Base-by-base conservation (phyloP, 1,284 basidiomycete genomes). In the Exobasidium rhododendri region DNA sequence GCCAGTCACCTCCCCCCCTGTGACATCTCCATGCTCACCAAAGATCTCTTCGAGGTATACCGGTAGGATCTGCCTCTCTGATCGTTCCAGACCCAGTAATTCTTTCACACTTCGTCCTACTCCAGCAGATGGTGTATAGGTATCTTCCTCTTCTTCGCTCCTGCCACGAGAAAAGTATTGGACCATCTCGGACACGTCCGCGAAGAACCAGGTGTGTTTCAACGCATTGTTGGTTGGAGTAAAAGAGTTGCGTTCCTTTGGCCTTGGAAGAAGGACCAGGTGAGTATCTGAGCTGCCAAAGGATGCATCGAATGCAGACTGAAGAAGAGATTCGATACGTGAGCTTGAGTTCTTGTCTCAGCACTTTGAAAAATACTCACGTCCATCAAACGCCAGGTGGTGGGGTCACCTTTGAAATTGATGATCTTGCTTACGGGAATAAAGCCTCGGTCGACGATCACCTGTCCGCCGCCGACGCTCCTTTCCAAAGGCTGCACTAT, bases 141-240 rank as follows among this genome's bases (percentile, higher is more conserved):
- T 57, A 60, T 68, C 56, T 52, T 67, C 47, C 54, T 56, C 57
- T 20, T 58, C 66, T 47, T 51, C 31, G 20, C 5, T 24, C n/a
- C n/a, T n/a, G 22, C 17, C 30, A 13, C n/a, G 20, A 14, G 61
- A 62, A 29, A 76, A 87, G 74, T 85, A 86, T 58, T 88, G 84
- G 1, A 90, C 87, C 87, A 99, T 93, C 31, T 86, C 85, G 17
- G 86, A 83, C 1, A 93, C 84, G 29, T 87, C 86, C 88, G 93
- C 97, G 74, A 91, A 72, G 71, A 71, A 93, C 94, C 94, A 99
- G 75, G 87, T 84, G 22, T 89, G 88, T 65, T 86, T 85, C 47
- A 86, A 84, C 0, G 91, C 89, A 58, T 87, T 84, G 78, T 98
- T 99, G 53, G 91, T 86, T 2, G 94, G 93, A 1, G 92, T 93